Conservation (phyloP, 2,329 filamentous ascomycete genomes). For the Ophiostoma populinum region DNA sequence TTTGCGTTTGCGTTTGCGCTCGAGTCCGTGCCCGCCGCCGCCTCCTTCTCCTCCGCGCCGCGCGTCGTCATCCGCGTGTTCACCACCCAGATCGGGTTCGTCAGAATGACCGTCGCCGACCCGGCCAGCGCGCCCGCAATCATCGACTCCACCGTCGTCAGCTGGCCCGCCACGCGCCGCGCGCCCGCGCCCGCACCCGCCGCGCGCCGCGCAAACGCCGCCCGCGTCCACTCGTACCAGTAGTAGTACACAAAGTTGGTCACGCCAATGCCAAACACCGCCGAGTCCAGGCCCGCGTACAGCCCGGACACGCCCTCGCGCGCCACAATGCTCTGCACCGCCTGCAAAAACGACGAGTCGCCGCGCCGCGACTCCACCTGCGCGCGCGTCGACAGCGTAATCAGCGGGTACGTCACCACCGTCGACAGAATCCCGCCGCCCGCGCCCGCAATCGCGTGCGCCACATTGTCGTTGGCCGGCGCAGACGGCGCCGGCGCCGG, state of each 20-base stretch:
- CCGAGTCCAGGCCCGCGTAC: conserved; percentile 84
- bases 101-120: conserved; percentile 83
- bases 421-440: conserved; percentile 92
- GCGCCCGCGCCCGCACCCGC: conserved; percentile 32
- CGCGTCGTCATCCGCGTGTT: conserved; percentile 97
- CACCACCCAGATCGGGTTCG: conserved; percentile 98
- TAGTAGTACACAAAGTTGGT: conserved; percentile 99
- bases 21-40: conserved; percentile 1
- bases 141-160: conserved; percentile 88
- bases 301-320: conserved; percentile 80
- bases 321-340: conserved; percentile 71
- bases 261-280: conserved; percentile 91
- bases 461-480: conserved; percentile 90
- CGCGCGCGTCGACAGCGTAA: conserved; percentile 90
- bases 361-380: conserved; percentile 95
- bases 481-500: conserved; percentile 17
- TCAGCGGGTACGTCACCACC: conserved; percentile 92
- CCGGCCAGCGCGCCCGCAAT: conserved; percentile 87
- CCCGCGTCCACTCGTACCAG: conserved; percentile 96
- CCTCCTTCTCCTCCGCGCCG: conserved; percentile 11
- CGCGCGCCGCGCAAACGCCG: conserved; percentile 69
- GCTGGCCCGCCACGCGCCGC: conserved; percentile 51
- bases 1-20: too few relatives aligned
- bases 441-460: conserved; percentile 81
- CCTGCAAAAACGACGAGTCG: conserved; percentile 66